These are phyloP conservation scores for Brassica nigra DNA, from an alignment of 345 rosid species.

Conservation along the genomic window DNA sequence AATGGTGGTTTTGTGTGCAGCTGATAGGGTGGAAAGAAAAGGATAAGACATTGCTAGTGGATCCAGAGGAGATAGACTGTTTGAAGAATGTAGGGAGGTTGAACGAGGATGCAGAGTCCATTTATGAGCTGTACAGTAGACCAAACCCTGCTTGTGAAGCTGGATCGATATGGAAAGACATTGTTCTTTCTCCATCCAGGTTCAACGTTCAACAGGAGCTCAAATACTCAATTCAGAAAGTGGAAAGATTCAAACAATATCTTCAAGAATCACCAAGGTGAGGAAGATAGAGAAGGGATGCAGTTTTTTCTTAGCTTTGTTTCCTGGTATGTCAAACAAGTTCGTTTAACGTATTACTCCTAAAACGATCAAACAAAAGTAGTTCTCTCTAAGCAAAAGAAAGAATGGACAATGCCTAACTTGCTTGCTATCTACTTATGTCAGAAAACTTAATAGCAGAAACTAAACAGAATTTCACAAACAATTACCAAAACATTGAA, in stretches of 20 bases:
- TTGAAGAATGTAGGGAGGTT: conserved; percentile 65
- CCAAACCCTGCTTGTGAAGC: conserved; percentile 73
- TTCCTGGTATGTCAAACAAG: conserved; percentile 29
- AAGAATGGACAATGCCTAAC: not conserved
- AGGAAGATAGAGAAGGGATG: conserved; percentile 2
- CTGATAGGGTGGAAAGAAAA: conserved; percentile 97
- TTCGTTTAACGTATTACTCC: conserved; percentile 24
- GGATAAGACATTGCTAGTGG: conserved; percentile 83
- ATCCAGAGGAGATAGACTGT: conserved; percentile 81
- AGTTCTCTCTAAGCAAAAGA: not conserved
- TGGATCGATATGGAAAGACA: conserved; percentile 96
- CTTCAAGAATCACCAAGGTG: conserved; percentile 32
- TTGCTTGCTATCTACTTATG: not conserved
- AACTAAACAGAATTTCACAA: not conserved
- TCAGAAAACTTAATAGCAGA: not conserved
- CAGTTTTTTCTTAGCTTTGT: conserved; percentile 28
- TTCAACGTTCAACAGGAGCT: conserved; percentile 77
- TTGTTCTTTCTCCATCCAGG: conserved; percentile 87
- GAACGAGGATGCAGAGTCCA: conserved; percentile 81
- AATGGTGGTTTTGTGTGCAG: conserved; percentile 48
- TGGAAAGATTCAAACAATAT: conserved; percentile 52
- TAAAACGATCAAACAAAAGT: conserved; percentile 14
- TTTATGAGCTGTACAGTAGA: conserved; percentile 65
- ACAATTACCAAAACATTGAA: not conserved
- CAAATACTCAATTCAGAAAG: conserved; percentile 70